A percentile compares a stretch with the other conserved stretches of the same genome.
Conservation (phyloP, 1,284 basidiomycete species). For the Microbotryum lychnidis-dioicae region DNA sequence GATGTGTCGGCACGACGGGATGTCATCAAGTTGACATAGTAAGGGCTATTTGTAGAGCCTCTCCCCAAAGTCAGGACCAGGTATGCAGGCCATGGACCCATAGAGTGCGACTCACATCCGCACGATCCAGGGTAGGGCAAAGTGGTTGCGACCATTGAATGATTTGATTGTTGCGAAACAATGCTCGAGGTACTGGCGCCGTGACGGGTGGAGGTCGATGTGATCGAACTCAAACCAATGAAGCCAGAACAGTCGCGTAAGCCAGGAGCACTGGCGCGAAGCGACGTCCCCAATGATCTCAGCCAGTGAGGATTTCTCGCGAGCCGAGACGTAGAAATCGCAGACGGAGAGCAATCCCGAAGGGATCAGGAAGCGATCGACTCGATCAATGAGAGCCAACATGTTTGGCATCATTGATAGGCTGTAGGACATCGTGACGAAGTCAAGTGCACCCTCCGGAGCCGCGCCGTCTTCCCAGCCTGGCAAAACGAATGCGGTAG, state of each 20-base stretch:
- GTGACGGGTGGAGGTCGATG: conserved; percentile 59
- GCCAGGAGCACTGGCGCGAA: conserved; percentile 62
- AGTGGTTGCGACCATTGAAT: conserved; percentile 50
- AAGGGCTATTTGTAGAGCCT: conserved; percentile 45
- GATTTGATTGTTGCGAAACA: conserved; percentile 59
- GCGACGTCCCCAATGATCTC: conserved; percentile 56
- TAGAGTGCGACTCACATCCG: conserved; percentile 48
- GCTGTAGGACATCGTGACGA: conserved; percentile 63
- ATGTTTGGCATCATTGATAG: conserved; percentile 45
- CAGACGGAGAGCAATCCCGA: conserved; percentile 62
- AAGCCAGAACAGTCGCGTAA: conserved; percentile 72
- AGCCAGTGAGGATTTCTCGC: conserved; percentile 46
- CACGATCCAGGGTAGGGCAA: conserved; percentile 60
- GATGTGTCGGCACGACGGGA: conserved; percentile 47
- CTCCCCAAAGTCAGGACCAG: not conserved
- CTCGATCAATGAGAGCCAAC: conserved; percentile 47
- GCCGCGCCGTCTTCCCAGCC: conserved; percentile 45
- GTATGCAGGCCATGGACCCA: too few relatives aligned
- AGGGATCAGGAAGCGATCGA: conserved; percentile 61
- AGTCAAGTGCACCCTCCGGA: conserved; percentile 52
- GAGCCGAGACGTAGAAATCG: conserved; percentile 71
- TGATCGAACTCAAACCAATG: conserved; percentile 72
- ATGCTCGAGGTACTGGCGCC: conserved; percentile 64
- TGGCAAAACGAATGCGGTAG: conserved; percentile 59
- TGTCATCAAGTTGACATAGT: conserved; percentile 47